Evolutionary conservation across 768 basidiomycete species (phyloP).

Genomic region (Cystobasidiopsis lactophilus): DNA sequence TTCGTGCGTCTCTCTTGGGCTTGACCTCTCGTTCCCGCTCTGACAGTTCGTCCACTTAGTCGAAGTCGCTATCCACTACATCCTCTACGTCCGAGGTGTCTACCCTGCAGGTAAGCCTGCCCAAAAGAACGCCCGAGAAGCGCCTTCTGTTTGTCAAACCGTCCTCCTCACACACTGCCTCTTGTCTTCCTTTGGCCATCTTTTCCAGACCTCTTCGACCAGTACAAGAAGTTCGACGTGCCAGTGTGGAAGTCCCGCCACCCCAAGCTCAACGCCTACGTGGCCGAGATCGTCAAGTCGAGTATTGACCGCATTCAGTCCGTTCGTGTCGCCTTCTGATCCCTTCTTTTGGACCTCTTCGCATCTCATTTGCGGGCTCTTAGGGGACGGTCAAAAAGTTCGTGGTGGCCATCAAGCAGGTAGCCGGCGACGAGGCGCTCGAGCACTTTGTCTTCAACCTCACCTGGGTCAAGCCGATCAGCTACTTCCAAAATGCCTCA

Average conservation of each 20-base stretch:
- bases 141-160: not conserved
- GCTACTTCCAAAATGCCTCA: not conserved
- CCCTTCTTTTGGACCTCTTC: not conserved
- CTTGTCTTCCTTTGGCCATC: too few relatives aligned
- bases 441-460: constrained; percentile 77
- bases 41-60: constrained; percentile 39
- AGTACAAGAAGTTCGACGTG: constrained; percentile 70
- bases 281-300: constrained; percentile 69
- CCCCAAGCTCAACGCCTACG: constrained; percentile 65
- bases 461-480: constrained; percentile 38
- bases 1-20: too few relatives aligned
- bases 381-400: constrained; percentile 63
- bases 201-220: constrained; percentile 55
- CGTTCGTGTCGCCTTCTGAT: constrained; percentile 28
- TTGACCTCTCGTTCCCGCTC: too few relatives aligned
- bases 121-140: too few relatives aligned
- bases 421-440: constrained; percentile 38
- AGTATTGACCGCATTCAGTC: constrained; percentile 48
- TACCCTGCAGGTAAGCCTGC: constrained; percentile 41
- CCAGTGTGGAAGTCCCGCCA: constrained; percentile 84
- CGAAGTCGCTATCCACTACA: constrained; percentile 78
- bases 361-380: not conserved
- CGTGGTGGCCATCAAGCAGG: constrained; percentile 62
- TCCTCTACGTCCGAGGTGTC: constrained; percentile 71
- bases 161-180: not conserved